Evolutionary conservation across 2,329 filamentous ascomycete genomes (phyloP), one percentile per base, ranked within the genome.

Genomic region (Sphaerulina musiva): DNA sequence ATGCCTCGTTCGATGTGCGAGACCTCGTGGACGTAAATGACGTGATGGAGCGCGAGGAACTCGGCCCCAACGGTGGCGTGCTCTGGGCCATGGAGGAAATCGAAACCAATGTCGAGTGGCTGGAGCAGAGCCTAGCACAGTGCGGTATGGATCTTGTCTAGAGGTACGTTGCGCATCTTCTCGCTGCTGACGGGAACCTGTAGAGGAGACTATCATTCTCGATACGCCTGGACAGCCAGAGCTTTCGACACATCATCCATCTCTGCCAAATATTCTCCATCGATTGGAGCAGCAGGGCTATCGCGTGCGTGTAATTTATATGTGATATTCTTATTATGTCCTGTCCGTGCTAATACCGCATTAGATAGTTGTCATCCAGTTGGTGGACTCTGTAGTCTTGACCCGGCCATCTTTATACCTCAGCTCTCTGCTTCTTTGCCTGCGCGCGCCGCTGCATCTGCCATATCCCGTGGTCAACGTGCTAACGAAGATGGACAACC

Each of bases 161-260:
- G 20, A 42, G 47, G n/a, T 42, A 17, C 20, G 17, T 29, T 20
- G 9, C 2, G 34, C 29, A 7, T 31, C 12, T n/a, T n/a, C 39
- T 40, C 11, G 31, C 39, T 50, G 14, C 41, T 41, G 23, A 39
- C 29, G 5, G 5, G 9, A 32, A 9, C 6, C 10, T 29, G 36
- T 56, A 74, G 89, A 96, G 60, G 91, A 97, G 64, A 98, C 97
- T 67, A 75, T 98, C 53, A 73, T 98, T 9, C 96, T 98, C 60
- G 93, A 98, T 74, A 97, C 93, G 62, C 93, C 93, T 0, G 93
- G 93, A 0, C 93, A 98, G 70, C 92, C 97, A 46, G 93, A 98
- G 73, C 80, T 98, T 5, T 97, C 96, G 68, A 97, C 92, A 44
- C 93, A 97, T 69, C 93, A 98, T 73, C 84, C 85, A 53, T 95